A percentile compares a stretch with the other conserved stretches of the same genome.
phyloP scores from a whole-genome alignment of 331 rosid genomes.

The Malus hybrid region DNA sequence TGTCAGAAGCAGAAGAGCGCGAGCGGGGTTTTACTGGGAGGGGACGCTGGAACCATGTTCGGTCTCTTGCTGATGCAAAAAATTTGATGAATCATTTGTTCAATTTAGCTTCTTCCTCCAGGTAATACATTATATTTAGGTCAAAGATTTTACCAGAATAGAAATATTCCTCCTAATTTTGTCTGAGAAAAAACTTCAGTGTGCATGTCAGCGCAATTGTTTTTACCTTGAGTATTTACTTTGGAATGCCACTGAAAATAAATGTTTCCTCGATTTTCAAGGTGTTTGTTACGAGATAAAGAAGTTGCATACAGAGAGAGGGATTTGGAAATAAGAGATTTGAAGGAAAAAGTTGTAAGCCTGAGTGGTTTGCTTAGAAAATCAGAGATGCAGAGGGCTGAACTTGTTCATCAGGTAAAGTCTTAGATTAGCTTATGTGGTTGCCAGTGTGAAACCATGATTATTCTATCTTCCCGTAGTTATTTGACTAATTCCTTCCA shows the following conservation, averaged over 20 bases:
- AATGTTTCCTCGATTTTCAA: slow-evolving; percentile 8
- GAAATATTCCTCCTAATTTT: not conserved
- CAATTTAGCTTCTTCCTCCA: slow-evolving; percentile 71
- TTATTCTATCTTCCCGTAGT: not conserved
- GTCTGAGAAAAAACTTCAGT: not conserved
- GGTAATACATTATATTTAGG: slow-evolving; percentile 32
- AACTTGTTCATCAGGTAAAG: slow-evolving; percentile 56
- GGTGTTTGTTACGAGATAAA: slow-evolving; percentile 67
- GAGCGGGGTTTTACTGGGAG: slow-evolving; percentile 70
- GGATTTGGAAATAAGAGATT: slow-evolving; percentile 64
- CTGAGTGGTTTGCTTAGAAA: slow-evolving; percentile 50
- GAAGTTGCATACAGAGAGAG: slow-evolving; percentile 65
- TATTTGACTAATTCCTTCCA: not conserved
- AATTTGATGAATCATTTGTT: slow-evolving; percentile 71
- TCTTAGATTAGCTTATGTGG: slow-evolving; percentile 28
- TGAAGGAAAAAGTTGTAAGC: slow-evolving; percentile 66
- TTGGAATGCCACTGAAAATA: not conserved
- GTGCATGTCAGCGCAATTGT: not conserved
- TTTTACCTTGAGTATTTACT: not conserved
- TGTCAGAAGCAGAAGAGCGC: slow-evolving; percentile 89
- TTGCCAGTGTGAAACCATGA: not conserved
- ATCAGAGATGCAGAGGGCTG: slow-evolving; percentile 51
- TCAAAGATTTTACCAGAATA: not conserved
- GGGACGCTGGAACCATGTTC: slow-evolving; percentile 87
- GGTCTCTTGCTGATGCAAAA: slow-evolving; percentile 74